Evolutionary conservation across 768 basidiomycete genomes (phyloP), one percentile per base, ranked within the genome.

Genomic region (Leucosporidium creatinivorum): DNA sequence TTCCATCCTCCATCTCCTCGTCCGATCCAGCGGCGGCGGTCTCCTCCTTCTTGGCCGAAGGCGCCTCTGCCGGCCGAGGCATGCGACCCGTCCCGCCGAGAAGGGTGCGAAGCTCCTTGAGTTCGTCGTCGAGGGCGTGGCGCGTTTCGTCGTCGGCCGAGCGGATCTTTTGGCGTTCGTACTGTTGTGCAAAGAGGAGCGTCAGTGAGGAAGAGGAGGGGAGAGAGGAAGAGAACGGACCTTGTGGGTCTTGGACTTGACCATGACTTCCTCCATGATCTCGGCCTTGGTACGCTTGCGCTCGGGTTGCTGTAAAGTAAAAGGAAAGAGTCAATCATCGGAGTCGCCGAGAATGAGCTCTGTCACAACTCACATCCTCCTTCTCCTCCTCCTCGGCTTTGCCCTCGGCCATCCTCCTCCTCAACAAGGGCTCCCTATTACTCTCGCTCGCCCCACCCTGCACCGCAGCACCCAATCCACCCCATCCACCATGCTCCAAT

Each of bases 211-310:
- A 5, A 5, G 21, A 59, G 25, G 3, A 25, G 6, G 50, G 49
- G 33, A 33, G 58, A 47, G 19, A 62, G 17, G 59, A 36, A 21
- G 9, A 44, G 63, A 62, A 76, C 79, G 36, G 73, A 91, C 94
- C 82, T 94, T 97, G 80, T 98, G 86, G 59, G 87, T 85, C 79
- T 99, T 99, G 79, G 91, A 93, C 79, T 98, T 99, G 1, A 91
- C 89, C 55, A 99, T 91, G 44, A 99, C 89, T 77, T 99, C 96
- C 0, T 89, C 85, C 96, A 99, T 98, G 68, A 97, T 90, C 75
- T 99, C 93, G 2, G 89, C 87, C 79, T 94, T 96, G 6, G 87
- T 85, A 79, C 90, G 94, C 79, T 94, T 96, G 67, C 86, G 82
- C 56, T 85, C 85, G 1, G 64, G 72, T 30, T 70, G 48, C 55